Conservation (phyloP, 2,329 filamentous ascomycete species). For the Pseudocercospora pini-densiflorae region DNA sequence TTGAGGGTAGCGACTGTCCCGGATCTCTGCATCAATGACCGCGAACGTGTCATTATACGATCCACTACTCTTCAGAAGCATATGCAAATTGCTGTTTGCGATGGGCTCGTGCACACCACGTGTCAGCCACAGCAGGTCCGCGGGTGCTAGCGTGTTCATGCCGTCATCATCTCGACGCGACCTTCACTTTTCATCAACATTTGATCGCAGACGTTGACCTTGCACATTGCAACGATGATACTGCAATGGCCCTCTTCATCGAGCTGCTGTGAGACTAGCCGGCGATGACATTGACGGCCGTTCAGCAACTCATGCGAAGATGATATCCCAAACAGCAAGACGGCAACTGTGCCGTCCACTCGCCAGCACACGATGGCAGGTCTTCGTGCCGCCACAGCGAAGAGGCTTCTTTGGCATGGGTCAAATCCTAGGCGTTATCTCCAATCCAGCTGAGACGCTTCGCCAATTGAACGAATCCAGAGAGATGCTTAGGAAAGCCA, state of each 20-base stretch:
- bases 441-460: constrained; percentile 25
- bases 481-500: constrained; percentile 26
- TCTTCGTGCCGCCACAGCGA: background rate
- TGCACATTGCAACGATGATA: background rate
- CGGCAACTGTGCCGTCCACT: constrained; percentile 11
- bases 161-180: background rate
- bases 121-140: background rate
- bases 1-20: background rate
- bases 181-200: background rate
- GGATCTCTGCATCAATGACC: background rate
- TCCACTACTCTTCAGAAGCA: background rate
- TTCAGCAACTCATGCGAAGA: background rate
- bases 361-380: background rate
- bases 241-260: background rate
- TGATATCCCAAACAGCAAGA: constrained; percentile 4
- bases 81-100: background rate
- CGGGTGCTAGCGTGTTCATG: background rate
- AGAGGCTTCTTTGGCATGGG: constrained; percentile 25
- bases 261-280: background rate
- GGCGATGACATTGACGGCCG: background rate
- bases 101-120: background rate
- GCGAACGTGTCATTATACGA: background rate
- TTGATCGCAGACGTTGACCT: background rate
- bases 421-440: constrained; percentile 22
- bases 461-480: constrained; percentile 26